Percentiles rank a stretch among this genome's conserved stretches.
Evolutionary conservation across 345 rosid species (phyloP).

Genomic region (Mangifera indica): DNA sequence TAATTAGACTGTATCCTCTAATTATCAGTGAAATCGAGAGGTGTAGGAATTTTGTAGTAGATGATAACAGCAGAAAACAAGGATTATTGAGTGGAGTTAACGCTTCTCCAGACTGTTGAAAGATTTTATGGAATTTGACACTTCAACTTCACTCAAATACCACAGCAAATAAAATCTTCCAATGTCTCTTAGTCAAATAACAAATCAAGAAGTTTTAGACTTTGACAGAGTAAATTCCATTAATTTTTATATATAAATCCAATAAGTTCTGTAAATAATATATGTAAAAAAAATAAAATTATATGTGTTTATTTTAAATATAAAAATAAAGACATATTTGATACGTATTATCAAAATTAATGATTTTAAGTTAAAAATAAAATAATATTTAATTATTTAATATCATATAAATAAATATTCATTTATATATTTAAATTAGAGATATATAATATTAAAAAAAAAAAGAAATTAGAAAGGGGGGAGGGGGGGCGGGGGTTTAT

Average conservation of each 20-base stretch:
- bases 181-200: background rate
- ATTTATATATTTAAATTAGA: too few species aligned
- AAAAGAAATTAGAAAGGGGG: too few species aligned
- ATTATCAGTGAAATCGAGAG: background rate
- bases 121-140: conserved; percentile 2
- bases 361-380: too few species aligned
- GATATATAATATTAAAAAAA: background rate
- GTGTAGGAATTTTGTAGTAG: background rate
- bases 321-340: too few species aligned
- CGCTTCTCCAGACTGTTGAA: conserved; percentile 13
- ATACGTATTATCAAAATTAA: too few species aligned
- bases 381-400: too few species aligned
- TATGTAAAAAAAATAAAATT: background rate
- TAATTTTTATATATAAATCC: background rate
- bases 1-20: background rate
- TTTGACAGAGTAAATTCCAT: background rate
- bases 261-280: background rate
- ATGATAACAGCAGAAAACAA: background rate
- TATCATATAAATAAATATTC: too few species aligned
- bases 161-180: background rate
- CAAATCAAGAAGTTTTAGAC: background rate
- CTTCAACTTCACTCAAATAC: conserved; percentile 8
- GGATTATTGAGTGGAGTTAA: conserved; percentile 21
- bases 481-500: too few species aligned
- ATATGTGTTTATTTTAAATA: too few species aligned